A percentile compares a stretch with the other conserved stretches of the same genome.
Evolutionary conservation across 2,329 filamentous ascomycete genomes (phyloP).

Genomic region (Microdochium paspali): DNA sequence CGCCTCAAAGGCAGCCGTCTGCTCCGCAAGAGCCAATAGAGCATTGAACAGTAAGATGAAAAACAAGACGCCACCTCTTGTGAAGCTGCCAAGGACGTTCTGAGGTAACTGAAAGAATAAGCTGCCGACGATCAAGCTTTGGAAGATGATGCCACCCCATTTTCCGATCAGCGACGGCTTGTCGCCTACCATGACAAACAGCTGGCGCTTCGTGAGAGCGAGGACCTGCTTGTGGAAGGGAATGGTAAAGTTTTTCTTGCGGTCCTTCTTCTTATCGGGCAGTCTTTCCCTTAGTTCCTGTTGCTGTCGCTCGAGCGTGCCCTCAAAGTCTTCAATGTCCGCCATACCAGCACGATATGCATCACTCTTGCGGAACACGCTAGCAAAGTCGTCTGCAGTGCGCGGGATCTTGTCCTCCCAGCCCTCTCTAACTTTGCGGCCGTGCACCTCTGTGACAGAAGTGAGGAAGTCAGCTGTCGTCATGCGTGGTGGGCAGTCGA

Average conservation of each 20-base stretch:
- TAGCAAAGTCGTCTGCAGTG: constrained; percentile 53
- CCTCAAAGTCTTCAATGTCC: constrained; percentile 45
- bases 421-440: constrained; percentile 43
- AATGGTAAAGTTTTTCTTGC: constrained; percentile 41
- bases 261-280: constrained; percentile 21
- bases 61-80: constrained; percentile 51
- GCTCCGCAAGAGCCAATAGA: constrained; percentile 49
- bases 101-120: constrained; percentile 19
- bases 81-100: constrained; percentile 41
- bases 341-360: constrained; percentile 28
- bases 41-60: constrained; percentile 55
- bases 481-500: constrained; percentile 60
- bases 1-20: constrained; percentile 49
- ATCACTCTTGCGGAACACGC: constrained; percentile 36
- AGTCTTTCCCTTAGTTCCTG: constrained; percentile 26
- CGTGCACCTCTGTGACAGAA: constrained; percentile 56
- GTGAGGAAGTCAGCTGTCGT: constrained; percentile 71
- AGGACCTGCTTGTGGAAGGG: constrained; percentile 38
- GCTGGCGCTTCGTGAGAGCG: constrained; percentile 29
- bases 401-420: constrained; percentile 49
- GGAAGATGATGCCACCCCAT: constrained; percentile 23
- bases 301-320: constrained; percentile 26
- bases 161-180: constrained; percentile 21
- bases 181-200: constrained; percentile 23
- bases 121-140: constrained; percentile 21